A percentile compares a stretch with the other conserved stretches of the same genome.
Evolutionary conservation across 257 asterid genomes (phyloP).

Genomic region (Rehmannia glutinosa): DNA sequence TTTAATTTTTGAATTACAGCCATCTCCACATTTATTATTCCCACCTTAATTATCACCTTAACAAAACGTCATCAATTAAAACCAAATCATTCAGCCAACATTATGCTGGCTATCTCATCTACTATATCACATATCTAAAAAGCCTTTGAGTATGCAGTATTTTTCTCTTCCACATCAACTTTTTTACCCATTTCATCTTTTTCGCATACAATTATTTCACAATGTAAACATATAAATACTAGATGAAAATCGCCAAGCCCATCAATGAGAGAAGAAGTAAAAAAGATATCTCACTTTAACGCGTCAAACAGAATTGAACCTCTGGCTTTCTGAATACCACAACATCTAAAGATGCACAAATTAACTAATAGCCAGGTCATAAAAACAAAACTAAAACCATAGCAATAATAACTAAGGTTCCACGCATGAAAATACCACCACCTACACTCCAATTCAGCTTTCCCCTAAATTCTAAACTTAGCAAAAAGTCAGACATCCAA

Average conservation of each 20-base stretch:
- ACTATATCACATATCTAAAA: not conserved
- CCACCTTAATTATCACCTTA: not conserved
- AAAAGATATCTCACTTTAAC: not conserved
- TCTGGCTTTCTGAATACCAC: not conserved
- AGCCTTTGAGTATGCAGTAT: not conserved
- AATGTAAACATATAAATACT: not conserved
- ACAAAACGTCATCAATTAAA: not conserved
- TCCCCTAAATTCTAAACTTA: not conserved
- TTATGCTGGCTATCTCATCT: not conserved
- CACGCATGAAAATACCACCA: not conserved
- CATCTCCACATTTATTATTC: not conserved
- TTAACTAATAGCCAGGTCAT: not conserved
- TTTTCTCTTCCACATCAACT: constrained; percentile 1
- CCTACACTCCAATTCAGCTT: not conserved
- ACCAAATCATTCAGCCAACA: not conserved
- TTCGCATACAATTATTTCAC: not conserved
- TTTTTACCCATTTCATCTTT: constrained; percentile 2
- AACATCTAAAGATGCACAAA: not conserved
- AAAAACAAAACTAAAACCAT: not conserved
- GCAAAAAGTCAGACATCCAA: not conserved
- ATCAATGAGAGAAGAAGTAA: not conserved
- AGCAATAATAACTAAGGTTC: not conserved
- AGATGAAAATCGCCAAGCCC: not conserved
- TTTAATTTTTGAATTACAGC: not conserved
- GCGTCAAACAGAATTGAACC: not conserved